A percentile compares a stretch with the other conserved stretches of the same genome.
These are phyloP conservation scores for Citrus cavaleriei DNA, from an alignment of 345 rosid genomes.

Conservation along the genomic window DNA sequence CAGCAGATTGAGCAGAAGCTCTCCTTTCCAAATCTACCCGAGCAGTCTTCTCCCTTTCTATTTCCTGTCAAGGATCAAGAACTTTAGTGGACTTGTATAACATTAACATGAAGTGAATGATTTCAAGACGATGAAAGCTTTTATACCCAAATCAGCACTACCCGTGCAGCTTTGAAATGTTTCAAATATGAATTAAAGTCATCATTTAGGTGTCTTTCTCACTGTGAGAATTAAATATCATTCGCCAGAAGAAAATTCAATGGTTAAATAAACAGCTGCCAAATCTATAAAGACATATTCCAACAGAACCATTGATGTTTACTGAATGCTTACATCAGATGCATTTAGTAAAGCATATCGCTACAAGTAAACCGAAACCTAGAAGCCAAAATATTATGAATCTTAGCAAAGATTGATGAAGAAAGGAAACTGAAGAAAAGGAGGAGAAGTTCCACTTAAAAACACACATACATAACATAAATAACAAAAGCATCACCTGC, in stretches of 20 bases:
- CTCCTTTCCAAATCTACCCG: conserved; percentile 83
- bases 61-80: conserved; percentile 49
- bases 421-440: not conserved
- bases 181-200: not conserved
- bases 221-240: not conserved
- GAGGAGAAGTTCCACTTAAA: not conserved
- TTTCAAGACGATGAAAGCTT: not conserved
- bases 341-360: conserved; percentile 4
- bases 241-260: not conserved
- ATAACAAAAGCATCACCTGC: conserved; percentile 48
- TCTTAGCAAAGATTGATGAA: not conserved
- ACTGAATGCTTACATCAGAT: not conserved
- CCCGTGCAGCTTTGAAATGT: not conserved
- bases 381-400: not conserved
- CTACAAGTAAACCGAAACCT: not conserved
- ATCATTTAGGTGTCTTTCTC: not conserved
- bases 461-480: not conserved
- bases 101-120: not conserved
- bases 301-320: not conserved
- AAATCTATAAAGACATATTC: not conserved
- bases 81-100: not conserved
- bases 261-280: not conserved
- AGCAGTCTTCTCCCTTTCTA: conserved; percentile 86
- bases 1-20: conserved; percentile 42
- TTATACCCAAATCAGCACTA: not conserved